phyloP scores from a whole-genome alignment of 148 eudicot species.

The Chenopodium quinoa region DNA sequence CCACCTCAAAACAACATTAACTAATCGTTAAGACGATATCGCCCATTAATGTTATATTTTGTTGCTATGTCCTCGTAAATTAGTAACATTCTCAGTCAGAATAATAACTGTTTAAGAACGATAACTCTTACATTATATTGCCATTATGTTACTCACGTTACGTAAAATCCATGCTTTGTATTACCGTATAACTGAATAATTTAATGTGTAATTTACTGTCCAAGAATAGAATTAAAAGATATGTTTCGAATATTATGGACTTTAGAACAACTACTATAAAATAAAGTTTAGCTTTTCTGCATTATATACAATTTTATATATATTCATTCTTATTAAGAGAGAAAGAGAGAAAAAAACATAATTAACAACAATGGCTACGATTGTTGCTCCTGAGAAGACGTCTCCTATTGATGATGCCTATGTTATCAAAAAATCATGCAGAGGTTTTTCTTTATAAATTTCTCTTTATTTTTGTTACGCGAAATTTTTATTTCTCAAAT shows the following conservation, averaged over 20 bases:
- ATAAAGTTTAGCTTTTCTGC: neutral
- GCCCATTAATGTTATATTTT: too few relatives aligned
- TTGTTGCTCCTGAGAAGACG: constrained; percentile 48
- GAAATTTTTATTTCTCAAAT: neutral
- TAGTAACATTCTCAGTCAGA: too few relatives aligned
- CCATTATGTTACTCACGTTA: too few relatives aligned
- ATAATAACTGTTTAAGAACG: too few relatives aligned
- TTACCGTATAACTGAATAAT: neutral
- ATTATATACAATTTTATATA: neutral
- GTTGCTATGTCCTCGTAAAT: too few relatives aligned
- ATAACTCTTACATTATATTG: too few relatives aligned
- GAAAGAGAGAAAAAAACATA: neutral
- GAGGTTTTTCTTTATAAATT: constrained; percentile 34
- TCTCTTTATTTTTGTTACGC: neutral
- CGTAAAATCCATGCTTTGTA: too few relatives aligned
- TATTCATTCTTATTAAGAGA: neutral
- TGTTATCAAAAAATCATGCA: constrained; percentile 62
- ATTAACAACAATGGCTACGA: constrained; percentile 52
- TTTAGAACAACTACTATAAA: constrained; percentile 7
- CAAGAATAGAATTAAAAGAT: constrained; percentile 8
- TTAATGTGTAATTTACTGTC: neutral
- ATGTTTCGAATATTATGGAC: neutral
- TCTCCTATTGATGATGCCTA: constrained; percentile 86
- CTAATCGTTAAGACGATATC: too few relatives aligned
- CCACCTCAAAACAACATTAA: too few relatives aligned